phyloP scores from a whole-genome alignment of 805 yeast genomes.

The Saccharomycopsis javanensis region DNA sequence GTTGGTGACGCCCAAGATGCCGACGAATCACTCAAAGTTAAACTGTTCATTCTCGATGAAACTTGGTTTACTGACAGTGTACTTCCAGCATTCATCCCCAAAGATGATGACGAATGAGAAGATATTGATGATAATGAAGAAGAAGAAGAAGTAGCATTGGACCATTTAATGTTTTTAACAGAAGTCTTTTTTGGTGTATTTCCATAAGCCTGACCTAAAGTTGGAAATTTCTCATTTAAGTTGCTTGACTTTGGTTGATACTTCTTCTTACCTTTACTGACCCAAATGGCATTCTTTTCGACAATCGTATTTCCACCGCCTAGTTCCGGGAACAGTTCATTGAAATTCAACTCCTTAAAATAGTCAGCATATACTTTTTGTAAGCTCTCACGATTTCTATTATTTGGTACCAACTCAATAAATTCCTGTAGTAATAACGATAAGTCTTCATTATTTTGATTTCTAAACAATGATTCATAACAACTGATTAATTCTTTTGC shows the following conservation, averaged over 20 bases:
- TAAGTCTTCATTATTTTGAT: constrained; percentile 37
- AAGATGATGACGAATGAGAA: neutral
- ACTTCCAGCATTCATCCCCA: neutral
- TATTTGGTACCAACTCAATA: constrained; percentile 42
- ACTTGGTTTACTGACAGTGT: neutral
- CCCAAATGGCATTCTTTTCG: constrained; percentile 1
- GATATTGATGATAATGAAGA: neutral
- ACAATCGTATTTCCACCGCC: constrained; percentile 20
- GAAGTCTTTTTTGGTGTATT: neutral
- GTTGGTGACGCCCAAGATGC: constrained; percentile 24
- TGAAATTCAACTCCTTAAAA: constrained; percentile 17
- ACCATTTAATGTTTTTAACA: neutral
- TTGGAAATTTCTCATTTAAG: neutral
- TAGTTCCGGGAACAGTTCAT: constrained; percentile 43
- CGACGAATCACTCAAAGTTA: constrained; percentile 7
- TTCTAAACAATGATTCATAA: constrained; percentile 41
- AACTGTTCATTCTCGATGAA: neutral
- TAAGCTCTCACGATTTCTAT: constrained; percentile 30
- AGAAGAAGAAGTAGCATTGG: neutral
- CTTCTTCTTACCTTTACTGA: neutral
- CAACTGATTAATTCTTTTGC: constrained; percentile 38
- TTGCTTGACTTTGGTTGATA: neutral
- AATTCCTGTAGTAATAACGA: constrained; percentile 51
- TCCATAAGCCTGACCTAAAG: neutral
- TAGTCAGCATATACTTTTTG: constrained; percentile 17